A percentile compares a stretch with the other conserved stretches of the same genome.
phyloP scores from a whole-genome alignment of 306 rosid genomes.

The Trifolium fragiferum region DNA sequence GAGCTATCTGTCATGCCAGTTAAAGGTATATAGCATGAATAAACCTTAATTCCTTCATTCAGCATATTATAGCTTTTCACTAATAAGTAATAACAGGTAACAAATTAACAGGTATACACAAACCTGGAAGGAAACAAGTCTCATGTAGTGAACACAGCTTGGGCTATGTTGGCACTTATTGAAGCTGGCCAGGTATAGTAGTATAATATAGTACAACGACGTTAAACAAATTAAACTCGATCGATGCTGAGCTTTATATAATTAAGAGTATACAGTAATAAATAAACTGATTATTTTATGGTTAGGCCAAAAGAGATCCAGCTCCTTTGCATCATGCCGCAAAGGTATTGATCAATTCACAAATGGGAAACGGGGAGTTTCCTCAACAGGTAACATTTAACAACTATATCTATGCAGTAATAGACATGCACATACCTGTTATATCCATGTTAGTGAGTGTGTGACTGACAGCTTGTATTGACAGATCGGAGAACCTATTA shows the following conservation, averaged over 20 bases:
- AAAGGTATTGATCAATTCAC: constrained; percentile 61
- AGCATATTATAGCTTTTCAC: background rate
- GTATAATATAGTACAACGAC: background rate
- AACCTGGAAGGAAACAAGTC: constrained; percentile 62
- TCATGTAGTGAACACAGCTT: constrained; percentile 66
- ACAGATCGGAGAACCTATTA: background rate
- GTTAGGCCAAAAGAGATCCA: constrained; percentile 64
- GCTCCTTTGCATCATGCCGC: constrained; percentile 67
- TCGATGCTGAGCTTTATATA: background rate
- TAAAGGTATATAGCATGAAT: constrained; percentile 48
- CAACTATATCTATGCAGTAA: background rate
- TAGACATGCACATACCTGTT: background rate
- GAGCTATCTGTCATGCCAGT: constrained; percentile 70
- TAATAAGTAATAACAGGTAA: background rate
- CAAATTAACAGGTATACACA: constrained; percentile 59
- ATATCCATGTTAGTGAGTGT: background rate
- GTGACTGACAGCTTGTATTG: background rate
- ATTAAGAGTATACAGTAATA: background rate
- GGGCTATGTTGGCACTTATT: constrained; percentile 80
- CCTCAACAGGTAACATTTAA: constrained; percentile 73
- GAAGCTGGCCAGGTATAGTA: constrained; percentile 66
- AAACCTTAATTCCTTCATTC: background rate
- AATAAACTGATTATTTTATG: background rate
- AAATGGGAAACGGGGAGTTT: constrained; percentile 67
- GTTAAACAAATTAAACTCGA: background rate